Evolutionary conservation across 352 stramenopile genomes (phyloP).

Genomic region (Globisporangium splendens): DNA sequence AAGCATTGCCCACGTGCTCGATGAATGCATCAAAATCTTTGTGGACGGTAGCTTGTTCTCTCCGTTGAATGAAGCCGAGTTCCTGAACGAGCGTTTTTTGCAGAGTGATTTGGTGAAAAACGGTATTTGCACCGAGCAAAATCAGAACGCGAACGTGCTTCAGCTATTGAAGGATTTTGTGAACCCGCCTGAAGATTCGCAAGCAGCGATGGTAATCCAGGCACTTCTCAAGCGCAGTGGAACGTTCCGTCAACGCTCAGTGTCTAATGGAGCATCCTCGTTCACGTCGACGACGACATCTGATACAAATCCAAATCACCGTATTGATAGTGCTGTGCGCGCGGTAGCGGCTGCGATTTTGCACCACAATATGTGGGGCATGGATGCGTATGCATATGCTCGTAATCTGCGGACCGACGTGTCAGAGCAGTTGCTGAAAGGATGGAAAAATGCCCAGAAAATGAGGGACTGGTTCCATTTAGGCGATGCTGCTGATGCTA

Average conservation of each 20-base stretch:
- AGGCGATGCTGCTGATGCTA: conserved; percentile 63
- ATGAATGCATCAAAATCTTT: conserved; percentile 49
- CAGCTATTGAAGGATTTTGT: conserved; percentile 61
- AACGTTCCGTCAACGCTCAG: conserved; percentile 10
- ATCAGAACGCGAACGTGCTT: conserved; percentile 56
- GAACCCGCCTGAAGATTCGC: conserved; percentile 28
- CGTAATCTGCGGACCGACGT: conserved; percentile 55
- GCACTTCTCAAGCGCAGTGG: conserved; percentile 32
- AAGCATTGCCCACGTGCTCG: conserved; percentile 37
- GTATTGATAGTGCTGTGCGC: conserved; percentile 59
- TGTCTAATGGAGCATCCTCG: conserved; percentile 26
- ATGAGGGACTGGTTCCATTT: conserved; percentile 87
- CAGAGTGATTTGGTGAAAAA: conserved; percentile 70
- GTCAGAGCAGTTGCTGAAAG: conserved; percentile 60
- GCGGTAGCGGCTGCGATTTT: conserved; percentile 74
- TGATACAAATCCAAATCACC: conserved; percentile 25
- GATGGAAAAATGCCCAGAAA: conserved; percentile 85
- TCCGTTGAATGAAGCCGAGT: conserved; percentile 46
- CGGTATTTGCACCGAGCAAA: conserved; percentile 38
- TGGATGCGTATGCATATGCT: conserved; percentile 73
- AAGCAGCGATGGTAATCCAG: conserved; percentile 41
- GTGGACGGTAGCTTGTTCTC: conserved; percentile 43
- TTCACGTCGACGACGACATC: conserved; percentile 25
- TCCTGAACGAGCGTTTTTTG: conserved; percentile 46
- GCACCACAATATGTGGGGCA: conserved; percentile 86